A percentile compares a stretch with the other conserved stretches of the same genome.
Conservation (phyloP, 148 eudicot species). For the Pharnaceum exiguum region DNA sequence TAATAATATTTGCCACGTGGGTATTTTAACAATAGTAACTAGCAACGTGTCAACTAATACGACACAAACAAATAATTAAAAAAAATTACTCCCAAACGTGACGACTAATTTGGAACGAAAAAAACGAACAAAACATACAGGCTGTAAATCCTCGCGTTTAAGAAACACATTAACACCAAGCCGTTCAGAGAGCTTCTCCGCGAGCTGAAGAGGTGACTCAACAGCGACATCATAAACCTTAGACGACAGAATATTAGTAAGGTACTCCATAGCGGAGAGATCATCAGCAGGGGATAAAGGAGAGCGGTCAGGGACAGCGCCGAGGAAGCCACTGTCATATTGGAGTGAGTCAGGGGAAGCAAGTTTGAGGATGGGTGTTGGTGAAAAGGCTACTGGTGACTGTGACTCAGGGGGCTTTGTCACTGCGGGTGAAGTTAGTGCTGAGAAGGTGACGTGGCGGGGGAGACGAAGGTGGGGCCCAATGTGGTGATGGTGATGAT, state of each 20-base stretch:
- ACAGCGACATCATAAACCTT: conserved; percentile 74
- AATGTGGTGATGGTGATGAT: neutral
- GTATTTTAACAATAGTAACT: too few relatives aligned
- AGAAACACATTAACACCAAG: conserved; percentile 58
- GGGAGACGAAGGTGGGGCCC: neutral
- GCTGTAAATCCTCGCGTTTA: conserved; percentile 81
- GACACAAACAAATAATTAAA: neutral
- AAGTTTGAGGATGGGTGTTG: conserved; percentile 7
- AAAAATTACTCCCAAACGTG: neutral
- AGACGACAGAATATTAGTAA: conserved; percentile 54
- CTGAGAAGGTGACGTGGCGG: neutral
- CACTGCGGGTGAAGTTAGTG: neutral
- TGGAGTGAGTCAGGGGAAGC: conserved; percentile 53
- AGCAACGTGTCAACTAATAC: neutral
- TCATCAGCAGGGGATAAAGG: neutral
- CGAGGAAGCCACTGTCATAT: conserved; percentile 52
- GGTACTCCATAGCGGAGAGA: conserved; percentile 50
- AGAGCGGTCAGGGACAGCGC: conserved; percentile 36
- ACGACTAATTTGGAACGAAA: conserved; percentile 5
- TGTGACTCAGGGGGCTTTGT: neutral
- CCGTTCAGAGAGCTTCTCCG: conserved; percentile 55
- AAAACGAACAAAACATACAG: conserved; percentile 30
- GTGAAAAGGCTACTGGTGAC: neutral
- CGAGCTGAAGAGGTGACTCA: conserved; percentile 69
- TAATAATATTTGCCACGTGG: too few relatives aligned